Base-by-base conservation (phyloP, 176 grass and related monocot species). In the Zoysia pacifica region DNA sequence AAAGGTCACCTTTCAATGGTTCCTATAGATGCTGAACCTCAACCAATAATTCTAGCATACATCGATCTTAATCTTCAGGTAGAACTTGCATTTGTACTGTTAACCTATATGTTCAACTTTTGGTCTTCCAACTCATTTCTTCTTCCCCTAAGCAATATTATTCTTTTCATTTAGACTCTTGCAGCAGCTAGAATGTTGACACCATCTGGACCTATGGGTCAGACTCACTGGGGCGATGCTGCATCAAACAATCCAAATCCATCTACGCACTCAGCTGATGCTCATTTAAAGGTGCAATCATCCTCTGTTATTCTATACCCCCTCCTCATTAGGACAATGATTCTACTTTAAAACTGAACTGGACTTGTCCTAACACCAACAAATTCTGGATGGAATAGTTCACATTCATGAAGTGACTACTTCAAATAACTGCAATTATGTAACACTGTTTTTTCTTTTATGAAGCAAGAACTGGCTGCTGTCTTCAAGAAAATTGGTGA, bases 61-160 rank as follows among this genome's bases (percentile, higher is more conserved):
- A 99, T 99, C 86, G 96, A 99, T 78, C 88, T 99, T 67, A 99
- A 99, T 84, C 96, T 99, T 81, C 96, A 99, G 96, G 96, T 99
- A 87, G 40, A 62, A 54, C n/a, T 51, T 42, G 14, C 47, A 52
- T 59, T 40, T 42, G 16, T 2, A 71, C 18, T 45, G 3, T 69
- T 79, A 44, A 38, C 1, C 6, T 11, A 5, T 41, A 67, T n/a
- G 10, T 77, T 77, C 47, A 4, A 62, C 2, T 62, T 3, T 14
- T 41, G 12, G 62, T 12, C 8, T 60, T 9, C 20, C 9, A 45
- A 8, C 8, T 28, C 19, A 18, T 59, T 6, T 2, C 7, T 46
- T 36, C 69, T 11, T 40, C 11, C 18, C 43, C 52, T 77, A 58
- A 83, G 3, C 13, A 82, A 61, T 48, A 77, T 51, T 70, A 8